Evolutionary conservation across 2,329 filamentous ascomycete genomes (phyloP), one percentile per base, ranked within the genome.

Genomic region (Neonectria ditissima): DNA sequence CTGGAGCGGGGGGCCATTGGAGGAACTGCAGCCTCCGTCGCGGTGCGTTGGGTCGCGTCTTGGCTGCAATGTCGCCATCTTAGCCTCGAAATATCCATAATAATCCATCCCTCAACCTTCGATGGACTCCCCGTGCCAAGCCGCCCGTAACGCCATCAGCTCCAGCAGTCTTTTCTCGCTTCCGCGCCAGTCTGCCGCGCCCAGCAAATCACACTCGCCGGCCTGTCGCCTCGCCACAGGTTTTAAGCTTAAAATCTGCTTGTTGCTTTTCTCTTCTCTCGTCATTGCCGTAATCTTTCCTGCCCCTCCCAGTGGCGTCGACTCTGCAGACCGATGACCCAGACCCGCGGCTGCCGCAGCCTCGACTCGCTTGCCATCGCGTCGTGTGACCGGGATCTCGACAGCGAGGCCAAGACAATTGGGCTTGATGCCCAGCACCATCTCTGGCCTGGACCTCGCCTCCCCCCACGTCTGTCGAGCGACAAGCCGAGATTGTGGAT

Each of bases 1-100:
- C 11, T 18, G 9, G 18, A 20, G 47, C 47, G 47, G 47, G 47
- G 47, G 47, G 26, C 28, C 10, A 50, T 50, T 50, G 47, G 47
- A 32, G 47, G 28, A 50, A 32, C 37, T 41, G 26, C n/a, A 8
- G 26, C 2, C 47, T 20, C 28, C 47, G 20, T n/a, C n/a, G n/a
- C n/a, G n/a, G n/a, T n/a, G n/a, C n/a, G 22, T 26, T 4, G 44
- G 10, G n/a, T n/a, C n/a, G n/a, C n/a, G n/a, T n/a, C 44, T 9
- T 16, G 44, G 44, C 14, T 26, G 20, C 13, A 14, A 47, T 47
- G 44, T 24, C 44, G 44, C 44, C 16, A 47, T 47, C 24, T 28
- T 28, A 47, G 44, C 22, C 44, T 22, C 24, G 24, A 26, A 37
- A 37, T 37, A 5, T 37, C 16, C 34, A 37, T 28, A 26, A 37